Conservation (phyloP, 306 rosid genomes). For the Dalbergia cultrata region DNA sequence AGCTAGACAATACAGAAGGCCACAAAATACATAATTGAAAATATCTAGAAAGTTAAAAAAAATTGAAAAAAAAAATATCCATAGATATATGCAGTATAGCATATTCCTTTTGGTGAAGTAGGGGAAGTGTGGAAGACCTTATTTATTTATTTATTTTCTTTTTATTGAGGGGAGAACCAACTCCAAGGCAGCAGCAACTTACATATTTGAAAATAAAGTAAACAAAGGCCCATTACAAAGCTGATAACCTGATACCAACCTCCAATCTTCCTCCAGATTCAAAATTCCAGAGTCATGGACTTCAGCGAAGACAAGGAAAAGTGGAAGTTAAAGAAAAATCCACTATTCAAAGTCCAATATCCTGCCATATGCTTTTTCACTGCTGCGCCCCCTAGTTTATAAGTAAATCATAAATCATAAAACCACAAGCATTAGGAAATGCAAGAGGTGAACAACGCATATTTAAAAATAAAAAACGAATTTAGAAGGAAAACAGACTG, state of each 20-base stretch:
- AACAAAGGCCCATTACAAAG: constrained; percentile 9
- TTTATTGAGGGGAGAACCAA: background rate
- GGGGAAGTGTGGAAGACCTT: background rate
- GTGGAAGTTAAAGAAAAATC: constrained; percentile 30
- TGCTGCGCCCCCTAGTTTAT: constrained; percentile 39
- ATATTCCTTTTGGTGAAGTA: background rate
- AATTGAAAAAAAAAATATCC: background rate
- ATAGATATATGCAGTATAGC: background rate
- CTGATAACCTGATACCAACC: constrained; percentile 23
- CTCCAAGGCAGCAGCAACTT: constrained; percentile 10
- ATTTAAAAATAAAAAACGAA: background rate
- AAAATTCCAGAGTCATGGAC: constrained; percentile 5
- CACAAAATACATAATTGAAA: constrained; percentile 15
- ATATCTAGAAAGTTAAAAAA: background rate
- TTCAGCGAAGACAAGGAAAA: constrained; percentile 24
- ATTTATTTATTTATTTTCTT: no score
- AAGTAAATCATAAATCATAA: constrained; percentile 19
- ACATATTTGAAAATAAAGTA: constrained; percentile 8
- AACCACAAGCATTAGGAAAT: constrained; percentile 28
- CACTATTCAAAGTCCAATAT: constrained; percentile 13
- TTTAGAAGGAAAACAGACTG: constrained; percentile 19
- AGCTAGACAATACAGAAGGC: background rate
- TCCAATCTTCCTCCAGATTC: constrained; percentile 26
- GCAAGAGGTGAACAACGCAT: constrained; percentile 24
- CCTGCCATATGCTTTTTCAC: constrained; percentile 18